Percentiles rank a stretch among this genome's conserved stretches.
These are phyloP conservation scores for Cryptococcus sp. DNA, from an alignment of 1,284 basidiomycete species.

Conservation along the genomic window DNA sequence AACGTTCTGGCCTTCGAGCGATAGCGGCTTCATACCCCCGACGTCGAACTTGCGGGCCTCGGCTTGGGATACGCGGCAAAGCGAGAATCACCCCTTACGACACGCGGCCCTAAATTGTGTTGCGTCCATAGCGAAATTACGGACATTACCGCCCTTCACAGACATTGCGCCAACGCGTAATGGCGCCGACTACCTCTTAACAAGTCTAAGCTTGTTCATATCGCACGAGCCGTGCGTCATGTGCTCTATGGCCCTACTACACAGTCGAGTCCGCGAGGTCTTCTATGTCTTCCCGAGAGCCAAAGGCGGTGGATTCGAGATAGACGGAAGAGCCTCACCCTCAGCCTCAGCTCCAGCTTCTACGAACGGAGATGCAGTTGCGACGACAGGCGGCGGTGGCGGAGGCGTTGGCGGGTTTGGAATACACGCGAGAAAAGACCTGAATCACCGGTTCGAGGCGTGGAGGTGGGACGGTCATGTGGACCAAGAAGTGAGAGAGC, in stretches of 20 bases:
- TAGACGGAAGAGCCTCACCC: not conserved
- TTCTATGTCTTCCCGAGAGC: slow-evolving; percentile 65
- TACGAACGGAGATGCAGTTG: not conserved
- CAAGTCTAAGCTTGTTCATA: slow-evolving; percentile 74
- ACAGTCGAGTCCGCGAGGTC: slow-evolving; percentile 83
- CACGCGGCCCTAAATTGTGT: slow-evolving; percentile 80
- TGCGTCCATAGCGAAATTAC: slow-evolving; percentile 58
- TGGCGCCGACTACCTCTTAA: slow-evolving; percentile 81
- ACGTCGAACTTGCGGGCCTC: slow-evolving; percentile 49
- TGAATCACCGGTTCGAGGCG: slow-evolving; percentile 81
- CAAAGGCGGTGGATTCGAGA: slow-evolving; percentile 53
- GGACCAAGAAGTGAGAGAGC: slow-evolving; percentile 21
- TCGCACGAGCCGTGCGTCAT: slow-evolving; percentile 95
- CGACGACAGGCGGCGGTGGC: slow-evolving; percentile 66
- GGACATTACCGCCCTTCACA: slow-evolving; percentile 56
- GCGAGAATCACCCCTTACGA: slow-evolving; percentile 71
- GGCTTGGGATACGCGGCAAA: slow-evolving; percentile 69
- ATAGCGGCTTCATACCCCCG: slow-evolving; percentile 58
- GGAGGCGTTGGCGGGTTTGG: slow-evolving; percentile 63
- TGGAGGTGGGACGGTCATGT: slow-evolving; percentile 48
- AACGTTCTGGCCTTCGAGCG: slow-evolving; percentile 48
- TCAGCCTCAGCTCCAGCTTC: not conserved
- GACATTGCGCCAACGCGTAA: slow-evolving; percentile 55
- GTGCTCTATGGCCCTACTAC: slow-evolving; percentile 91
- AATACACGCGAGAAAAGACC: slow-evolving; percentile 70